phyloP scores from a whole-genome alignment of 2,329 filamentous ascomycete species.

The Sporothrix dimorphospora region DNA sequence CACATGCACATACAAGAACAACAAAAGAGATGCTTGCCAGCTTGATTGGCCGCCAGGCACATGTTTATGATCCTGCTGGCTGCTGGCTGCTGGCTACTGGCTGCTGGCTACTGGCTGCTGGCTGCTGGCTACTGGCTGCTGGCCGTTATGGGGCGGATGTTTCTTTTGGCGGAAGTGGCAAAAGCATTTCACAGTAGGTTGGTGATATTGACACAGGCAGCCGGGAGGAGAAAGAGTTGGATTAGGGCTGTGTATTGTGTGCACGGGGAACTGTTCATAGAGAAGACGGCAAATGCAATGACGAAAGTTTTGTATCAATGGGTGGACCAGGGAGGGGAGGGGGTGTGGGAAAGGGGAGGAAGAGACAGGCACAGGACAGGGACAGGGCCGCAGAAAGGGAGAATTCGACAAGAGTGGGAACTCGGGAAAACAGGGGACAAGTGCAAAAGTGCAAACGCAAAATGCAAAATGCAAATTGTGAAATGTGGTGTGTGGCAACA shows the following conservation, averaged over 20 bases:
- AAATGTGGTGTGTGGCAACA: conserved; percentile 24
- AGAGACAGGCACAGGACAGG: background rate
- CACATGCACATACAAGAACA: background rate
- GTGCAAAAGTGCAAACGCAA: background rate
- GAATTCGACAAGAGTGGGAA: background rate
- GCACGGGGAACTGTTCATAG: no score
- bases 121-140: background rate
- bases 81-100: background rate
- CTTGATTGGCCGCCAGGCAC: no score
- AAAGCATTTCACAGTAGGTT: background rate
- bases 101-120: background rate
- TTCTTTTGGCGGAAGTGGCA: conserved; percentile 14
- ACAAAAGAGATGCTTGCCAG: background rate
- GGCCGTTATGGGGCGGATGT: background rate
- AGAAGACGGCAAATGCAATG: background rate
- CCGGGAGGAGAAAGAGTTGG: background rate
- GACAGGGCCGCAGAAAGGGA: no score
- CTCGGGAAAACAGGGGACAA: background rate
- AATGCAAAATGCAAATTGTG: background rate
- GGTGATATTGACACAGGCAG: background rate
- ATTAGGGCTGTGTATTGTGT: background rate
- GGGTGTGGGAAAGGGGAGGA: background rate
- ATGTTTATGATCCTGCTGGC: background rate
- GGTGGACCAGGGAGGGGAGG: background rate
- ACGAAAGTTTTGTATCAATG: background rate